Evolutionary conservation across 2,329 filamentous ascomycete genomes (phyloP).

Genomic region (Pyricularia pennisetigena): DNA sequence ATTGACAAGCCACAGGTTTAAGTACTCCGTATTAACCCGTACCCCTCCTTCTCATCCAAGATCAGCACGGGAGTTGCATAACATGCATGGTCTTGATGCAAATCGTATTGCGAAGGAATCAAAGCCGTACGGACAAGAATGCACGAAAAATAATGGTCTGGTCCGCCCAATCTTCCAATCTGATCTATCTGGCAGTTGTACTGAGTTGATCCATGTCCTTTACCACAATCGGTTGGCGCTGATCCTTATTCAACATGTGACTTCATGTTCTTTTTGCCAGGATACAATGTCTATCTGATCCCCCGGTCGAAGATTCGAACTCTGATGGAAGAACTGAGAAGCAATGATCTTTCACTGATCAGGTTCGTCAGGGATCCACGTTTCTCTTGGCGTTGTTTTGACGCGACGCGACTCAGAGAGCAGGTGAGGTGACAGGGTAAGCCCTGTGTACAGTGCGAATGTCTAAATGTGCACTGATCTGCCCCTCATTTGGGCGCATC

Average conservation of each 20-base stretch:
- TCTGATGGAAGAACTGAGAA: not conserved
- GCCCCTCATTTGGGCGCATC: not conserved
- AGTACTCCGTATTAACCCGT: not conserved
- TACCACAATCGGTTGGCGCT: not conserved
- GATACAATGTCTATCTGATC: not conserved
- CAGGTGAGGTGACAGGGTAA: not conserved
- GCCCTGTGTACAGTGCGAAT: not conserved
- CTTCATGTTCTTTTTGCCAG: not conserved
- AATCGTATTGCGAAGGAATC: not conserved
- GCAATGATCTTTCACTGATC: not conserved
- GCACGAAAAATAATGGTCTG: not conserved
- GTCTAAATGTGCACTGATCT: not conserved
- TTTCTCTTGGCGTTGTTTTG: not conserved
- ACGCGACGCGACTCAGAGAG: not conserved
- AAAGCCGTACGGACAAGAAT: not conserved
- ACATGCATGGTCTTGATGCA: not conserved
- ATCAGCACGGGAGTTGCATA: not conserved
- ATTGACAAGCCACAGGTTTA: not conserved
- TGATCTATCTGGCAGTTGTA: too few relatives aligned
- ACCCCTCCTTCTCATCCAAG: not conserved
- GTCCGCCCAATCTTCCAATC: not conserved
- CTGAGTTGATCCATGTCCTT: not conserved
- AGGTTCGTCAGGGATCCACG: not conserved
- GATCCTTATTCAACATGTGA: not conserved
- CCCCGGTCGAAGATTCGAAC: not conserved